These are phyloP conservation scores for Trypanosoma rangeli DNA, from an alignment of 208 protist species.

Conservation along the genomic window DNA sequence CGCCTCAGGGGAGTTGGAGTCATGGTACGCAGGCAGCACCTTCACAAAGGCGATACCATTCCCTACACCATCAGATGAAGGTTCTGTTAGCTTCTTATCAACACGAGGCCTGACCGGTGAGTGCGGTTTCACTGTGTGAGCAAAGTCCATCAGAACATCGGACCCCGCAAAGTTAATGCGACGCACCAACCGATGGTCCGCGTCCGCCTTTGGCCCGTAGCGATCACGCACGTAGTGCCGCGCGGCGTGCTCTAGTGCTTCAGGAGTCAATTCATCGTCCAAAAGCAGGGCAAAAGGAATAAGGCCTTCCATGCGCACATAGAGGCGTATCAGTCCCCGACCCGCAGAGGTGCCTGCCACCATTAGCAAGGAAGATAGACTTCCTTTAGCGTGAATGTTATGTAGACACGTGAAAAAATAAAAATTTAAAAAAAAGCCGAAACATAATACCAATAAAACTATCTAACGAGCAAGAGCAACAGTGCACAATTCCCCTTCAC, in stretches of 20 bases:
- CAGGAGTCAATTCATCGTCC: conserved; percentile 23
- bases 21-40: background rate
- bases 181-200: conserved; percentile 22
- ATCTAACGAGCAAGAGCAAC: background rate
- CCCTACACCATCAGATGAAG: background rate
- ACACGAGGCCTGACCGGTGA: background rate
- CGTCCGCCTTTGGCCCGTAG: background rate
- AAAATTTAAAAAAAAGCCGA: no score
- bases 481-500: background rate
- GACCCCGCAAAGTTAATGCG: conserved; percentile 27
- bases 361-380: background rate
- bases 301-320: conserved; percentile 31
- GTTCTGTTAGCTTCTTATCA: background rate
- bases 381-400: no score
- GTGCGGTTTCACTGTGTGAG: background rate
- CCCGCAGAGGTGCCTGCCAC: background rate
- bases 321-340: conserved; percentile 21
- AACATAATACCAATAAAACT: no score
- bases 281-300: conserved; percentile 25
- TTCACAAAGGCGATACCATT: conserved; percentile 16
- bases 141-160: conserved; percentile 38
- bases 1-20: background rate
- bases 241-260: conserved; percentile 20
- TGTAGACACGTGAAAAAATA: background rate
- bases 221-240: conserved; percentile 15